phyloP scores from a whole-genome alignment of 768 basidiomycete species.

The Lepiota brunneoincarnata region DNA sequence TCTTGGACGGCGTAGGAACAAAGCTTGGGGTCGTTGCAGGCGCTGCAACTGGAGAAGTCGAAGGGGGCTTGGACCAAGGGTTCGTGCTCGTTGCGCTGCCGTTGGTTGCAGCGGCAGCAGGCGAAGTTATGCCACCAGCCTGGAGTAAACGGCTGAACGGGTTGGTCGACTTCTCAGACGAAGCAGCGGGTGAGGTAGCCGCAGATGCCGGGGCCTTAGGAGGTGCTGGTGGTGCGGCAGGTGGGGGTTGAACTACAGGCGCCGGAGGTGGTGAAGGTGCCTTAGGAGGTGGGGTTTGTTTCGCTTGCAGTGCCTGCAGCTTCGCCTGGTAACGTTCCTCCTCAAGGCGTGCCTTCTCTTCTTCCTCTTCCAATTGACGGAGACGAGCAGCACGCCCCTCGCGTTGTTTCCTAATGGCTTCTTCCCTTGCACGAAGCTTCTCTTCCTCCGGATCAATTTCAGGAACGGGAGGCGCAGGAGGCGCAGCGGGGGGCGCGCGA shows the following conservation, averaged over 20 bases:
- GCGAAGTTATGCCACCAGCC: constrained; percentile 29
- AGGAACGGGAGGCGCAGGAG: constrained; percentile 28
- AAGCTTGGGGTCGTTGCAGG: constrained; percentile 19
- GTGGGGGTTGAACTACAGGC: constrained; percentile 32
- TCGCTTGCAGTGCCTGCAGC: constrained; percentile 35
- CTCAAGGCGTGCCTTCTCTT: constrained; percentile 29
- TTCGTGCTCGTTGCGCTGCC: constrained; percentile 56
- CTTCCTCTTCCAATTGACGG: constrained; percentile 61
- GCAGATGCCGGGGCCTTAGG: constrained; percentile 33
- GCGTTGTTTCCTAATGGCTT: constrained; percentile 64
- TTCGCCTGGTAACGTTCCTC: constrained; percentile 37
- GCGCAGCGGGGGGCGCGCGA: constrained; percentile 20
- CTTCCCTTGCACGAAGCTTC: constrained; percentile 64
- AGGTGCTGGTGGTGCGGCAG: constrained; percentile 31
- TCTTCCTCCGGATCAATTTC: constrained; percentile 79
- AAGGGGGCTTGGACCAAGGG: constrained; percentile 53
- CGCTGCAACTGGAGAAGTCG: constrained; percentile 28
- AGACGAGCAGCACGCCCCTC: constrained; percentile 71
- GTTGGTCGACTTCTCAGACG: constrained; percentile 61
- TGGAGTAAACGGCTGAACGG: constrained; percentile 75
- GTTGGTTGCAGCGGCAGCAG: constrained; percentile 27
- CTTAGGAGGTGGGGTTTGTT: constrained; percentile 20
- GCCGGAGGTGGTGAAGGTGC: constrained; percentile 28
- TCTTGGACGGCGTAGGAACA: constrained; percentile 36
- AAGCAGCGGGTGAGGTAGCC: constrained; percentile 21